phyloP scores from a whole-genome alignment of 139 green algal species.

The Chlamydomonas schloesseri region DNA sequence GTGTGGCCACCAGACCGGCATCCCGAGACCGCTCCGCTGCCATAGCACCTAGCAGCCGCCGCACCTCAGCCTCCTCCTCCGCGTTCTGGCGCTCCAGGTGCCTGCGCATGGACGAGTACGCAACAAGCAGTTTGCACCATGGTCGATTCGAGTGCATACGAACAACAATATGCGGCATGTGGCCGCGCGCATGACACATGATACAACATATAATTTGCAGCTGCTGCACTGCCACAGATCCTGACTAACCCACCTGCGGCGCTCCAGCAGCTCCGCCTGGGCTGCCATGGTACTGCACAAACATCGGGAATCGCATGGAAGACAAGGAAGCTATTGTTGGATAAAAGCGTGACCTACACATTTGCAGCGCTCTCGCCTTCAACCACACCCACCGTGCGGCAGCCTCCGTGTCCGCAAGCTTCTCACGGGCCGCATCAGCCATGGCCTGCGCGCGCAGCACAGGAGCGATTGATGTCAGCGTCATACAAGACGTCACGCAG shows the following conservation, averaged over 20 bases:
- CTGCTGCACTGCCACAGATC: not conserved
- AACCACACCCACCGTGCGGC: too few species aligned
- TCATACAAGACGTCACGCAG: not conserved
- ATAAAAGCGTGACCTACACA: too few species aligned
- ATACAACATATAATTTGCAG: too few species aligned
- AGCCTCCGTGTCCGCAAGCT: constrained; percentile 46
- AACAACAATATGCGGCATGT: too few species aligned
- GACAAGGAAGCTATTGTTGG: too few species aligned
- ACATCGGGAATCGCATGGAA: too few species aligned
- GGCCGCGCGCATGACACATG: too few species aligned
- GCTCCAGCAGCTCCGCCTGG: constrained; percentile 49
- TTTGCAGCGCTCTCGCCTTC: too few species aligned
- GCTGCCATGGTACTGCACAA: constrained; percentile 32
- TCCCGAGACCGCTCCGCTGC: constrained; percentile 35
- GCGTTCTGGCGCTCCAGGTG: constrained; percentile 43
- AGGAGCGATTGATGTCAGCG: too few species aligned
- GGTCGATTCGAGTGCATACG: too few species aligned
- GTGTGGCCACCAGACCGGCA: constrained; percentile 15
- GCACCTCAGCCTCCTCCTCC: constrained; percentile 35
- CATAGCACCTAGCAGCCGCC: constrained; percentile 37
- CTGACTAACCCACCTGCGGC: constrained; percentile 14
- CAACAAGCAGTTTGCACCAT: too few species aligned
- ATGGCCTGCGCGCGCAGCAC: not conserved
- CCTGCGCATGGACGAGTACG: not conserved
- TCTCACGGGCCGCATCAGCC: not conserved